phyloP scores from a whole-genome alignment of 78 protist genomes.

The Bigelowiella natans region DNA sequence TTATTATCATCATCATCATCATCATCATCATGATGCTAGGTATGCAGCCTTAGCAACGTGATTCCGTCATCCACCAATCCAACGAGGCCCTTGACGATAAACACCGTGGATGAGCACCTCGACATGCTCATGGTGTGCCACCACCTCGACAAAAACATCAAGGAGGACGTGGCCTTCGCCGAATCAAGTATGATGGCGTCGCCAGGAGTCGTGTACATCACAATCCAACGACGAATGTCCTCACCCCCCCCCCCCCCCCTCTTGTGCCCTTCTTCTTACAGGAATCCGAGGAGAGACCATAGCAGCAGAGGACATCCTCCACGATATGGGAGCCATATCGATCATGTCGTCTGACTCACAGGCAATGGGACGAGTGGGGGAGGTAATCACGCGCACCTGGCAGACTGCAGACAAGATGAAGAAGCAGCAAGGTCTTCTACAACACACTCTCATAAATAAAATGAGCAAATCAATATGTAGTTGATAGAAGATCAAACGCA shows the following conservation, averaged over 20 bases:
- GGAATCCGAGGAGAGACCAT: conserved; percentile 21
- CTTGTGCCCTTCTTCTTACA: no score
- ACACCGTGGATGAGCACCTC: conserved; percentile 44
- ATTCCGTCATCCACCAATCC: not conserved
- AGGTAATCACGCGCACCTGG: conserved; percentile 31
- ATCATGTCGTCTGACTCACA: conserved; percentile 41
- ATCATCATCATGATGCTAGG: no score
- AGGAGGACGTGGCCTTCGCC: conserved; percentile 35
- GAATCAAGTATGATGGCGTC: no score
- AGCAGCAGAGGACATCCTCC: conserved; percentile 42
- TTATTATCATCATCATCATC: no score
- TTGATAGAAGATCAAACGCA: no score
- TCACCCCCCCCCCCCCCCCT: no score
- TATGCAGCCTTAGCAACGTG: no score
- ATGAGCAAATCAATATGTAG: no score
- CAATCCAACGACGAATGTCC: no score
- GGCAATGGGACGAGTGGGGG: conserved; percentile 44
- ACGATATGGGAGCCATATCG: conserved; percentile 38
- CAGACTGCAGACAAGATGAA: conserved; percentile 46
- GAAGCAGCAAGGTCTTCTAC: conserved; percentile 29
- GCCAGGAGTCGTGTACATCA: no score
- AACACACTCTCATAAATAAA: not conserved
- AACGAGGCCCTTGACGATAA: not conserved
- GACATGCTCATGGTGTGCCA: conserved; percentile 41
- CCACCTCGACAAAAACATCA: not conserved